Evolutionary conservation across 1,139 yeast genomes (phyloP).

Genomic region (Suhomyces atakaporum): DNA sequence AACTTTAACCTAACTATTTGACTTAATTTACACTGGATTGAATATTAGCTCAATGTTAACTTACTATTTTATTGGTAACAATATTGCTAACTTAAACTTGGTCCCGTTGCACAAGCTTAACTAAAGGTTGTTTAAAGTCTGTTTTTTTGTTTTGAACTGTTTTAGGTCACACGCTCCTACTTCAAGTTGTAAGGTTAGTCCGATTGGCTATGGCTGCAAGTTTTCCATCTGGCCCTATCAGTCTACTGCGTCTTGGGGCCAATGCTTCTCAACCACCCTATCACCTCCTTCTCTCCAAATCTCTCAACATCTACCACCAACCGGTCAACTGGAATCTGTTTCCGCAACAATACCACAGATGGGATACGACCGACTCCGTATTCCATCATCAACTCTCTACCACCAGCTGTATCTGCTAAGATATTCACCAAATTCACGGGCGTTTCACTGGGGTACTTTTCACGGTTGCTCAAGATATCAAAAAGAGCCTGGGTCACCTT

Average conservation of each 20-base stretch:
- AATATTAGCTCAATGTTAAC: too few species aligned
- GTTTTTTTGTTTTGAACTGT: too few species aligned
- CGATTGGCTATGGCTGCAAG: too few species aligned
- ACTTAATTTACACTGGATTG: too few species aligned
- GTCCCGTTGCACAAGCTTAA: too few species aligned
- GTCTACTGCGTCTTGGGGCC: background rate
- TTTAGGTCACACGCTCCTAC: too few species aligned
- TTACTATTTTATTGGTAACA: too few species aligned
- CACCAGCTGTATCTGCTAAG: slow-evolving; percentile 66
- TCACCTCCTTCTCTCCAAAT: slow-evolving; percentile 54
- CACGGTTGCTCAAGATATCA: slow-evolving; percentile 53
- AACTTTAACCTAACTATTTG: too few species aligned
- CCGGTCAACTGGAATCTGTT: slow-evolving; percentile 61
- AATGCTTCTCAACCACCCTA: slow-evolving; percentile 49
- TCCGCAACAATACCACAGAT: slow-evolving; percentile 63
- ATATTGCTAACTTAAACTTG: too few species aligned
- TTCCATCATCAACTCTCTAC: slow-evolving; percentile 56
- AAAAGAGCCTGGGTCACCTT: slow-evolving; percentile 65
- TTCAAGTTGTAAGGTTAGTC: too few species aligned
- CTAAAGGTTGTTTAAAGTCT: too few species aligned
- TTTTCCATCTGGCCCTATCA: too few species aligned
- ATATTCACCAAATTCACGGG: slow-evolving; percentile 65
- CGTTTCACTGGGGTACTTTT: slow-evolving; percentile 40
- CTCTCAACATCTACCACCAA: slow-evolving; percentile 46
- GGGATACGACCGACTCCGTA: slow-evolving; percentile 66